Conservation (phyloP, 108 stramenopile species). For the Cyclotella choctawhatcheeana region DNA sequence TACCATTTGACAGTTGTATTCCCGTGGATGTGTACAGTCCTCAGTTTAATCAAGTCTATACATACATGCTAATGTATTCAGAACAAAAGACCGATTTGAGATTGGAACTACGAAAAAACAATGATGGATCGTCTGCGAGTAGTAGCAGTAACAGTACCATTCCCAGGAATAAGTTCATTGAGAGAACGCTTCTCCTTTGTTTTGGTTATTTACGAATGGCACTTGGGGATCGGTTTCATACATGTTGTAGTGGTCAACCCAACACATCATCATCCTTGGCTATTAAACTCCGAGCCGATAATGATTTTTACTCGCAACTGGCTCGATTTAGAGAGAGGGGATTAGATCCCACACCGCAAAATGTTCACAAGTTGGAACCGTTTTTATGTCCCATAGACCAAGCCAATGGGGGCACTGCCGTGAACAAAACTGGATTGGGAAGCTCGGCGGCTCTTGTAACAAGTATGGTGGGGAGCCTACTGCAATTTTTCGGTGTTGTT, state of each 20-base stretch:
- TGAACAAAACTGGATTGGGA: slow-evolving; percentile 95
- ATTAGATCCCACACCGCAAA: slow-evolving; percentile 61
- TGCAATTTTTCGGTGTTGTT: slow-evolving; percentile 47
- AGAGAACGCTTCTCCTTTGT: slow-evolving; percentile 76
- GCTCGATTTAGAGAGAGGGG: slow-evolving; percentile 58
- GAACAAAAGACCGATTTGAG: not conserved
- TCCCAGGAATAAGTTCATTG: slow-evolving; percentile 77
- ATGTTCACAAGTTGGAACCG: slow-evolving; percentile 66
- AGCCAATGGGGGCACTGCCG: slow-evolving; percentile 51
- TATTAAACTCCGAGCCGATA: slow-evolving; percentile 90
- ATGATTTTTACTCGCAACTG: slow-evolving; percentile 96
- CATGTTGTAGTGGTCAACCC: slow-evolving; percentile 20
- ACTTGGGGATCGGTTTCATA: slow-evolving; percentile 36
- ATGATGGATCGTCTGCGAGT: not conserved
- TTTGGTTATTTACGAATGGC: slow-evolving; percentile 60
- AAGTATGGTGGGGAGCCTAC: slow-evolving; percentile 84
- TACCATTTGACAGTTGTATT: slow-evolving; percentile 21
- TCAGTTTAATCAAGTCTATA: slow-evolving; percentile 62
- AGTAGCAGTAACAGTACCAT: no score
- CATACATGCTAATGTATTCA: slow-evolving; percentile 44
- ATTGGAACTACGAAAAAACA: slow-evolving; percentile 3
- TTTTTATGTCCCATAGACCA: slow-evolving; percentile 81
- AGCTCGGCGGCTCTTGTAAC: slow-evolving; percentile 92
- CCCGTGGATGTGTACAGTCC: slow-evolving; percentile 69
- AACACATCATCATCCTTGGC: slow-evolving; percentile 37